Base-by-base conservation (phyloP, 371 early-diverging fungal species). In the Mortierella sp. region DNA sequence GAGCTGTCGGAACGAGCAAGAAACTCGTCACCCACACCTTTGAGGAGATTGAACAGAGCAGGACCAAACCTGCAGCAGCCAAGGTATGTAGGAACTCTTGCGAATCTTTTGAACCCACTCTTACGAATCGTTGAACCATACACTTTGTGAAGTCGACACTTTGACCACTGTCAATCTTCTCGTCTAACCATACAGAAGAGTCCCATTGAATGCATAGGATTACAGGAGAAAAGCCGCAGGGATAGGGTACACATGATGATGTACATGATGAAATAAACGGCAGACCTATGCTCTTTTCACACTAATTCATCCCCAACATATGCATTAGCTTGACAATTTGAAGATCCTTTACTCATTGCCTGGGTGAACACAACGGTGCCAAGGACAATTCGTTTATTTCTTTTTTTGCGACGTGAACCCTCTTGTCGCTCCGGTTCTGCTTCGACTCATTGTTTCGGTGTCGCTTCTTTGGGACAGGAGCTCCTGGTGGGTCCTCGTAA, bases 21-120 rank as follows among this genome's bases (percentile, higher is more conserved):
- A 81, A 81, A 40, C 45, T 77, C 22, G 75, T 81, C 7, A 81
- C 82, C 22, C 82, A 81, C 24, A 81, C 77, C 0, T 71, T 74
- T 44, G 78, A 81, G 29, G 82, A 82, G 63, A 82, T 82, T 53
- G 78, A 77, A 66, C 43, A 45, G 44, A 77, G 74, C 45, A 67
- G 75, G 16, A 40, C 66, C 1, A 78, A 78, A 45, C 72, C 58
- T n/a, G n/a, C n/a, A 37, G 40, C 45, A 0, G 53, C 52, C n/a
- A 68, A 71, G 77, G 77, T 77, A 77, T 37, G 34, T 9, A 37
- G 8, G 47, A 37, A 19, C n/a, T 6, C 34, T 7, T 13, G 16
- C 11, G 39, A 11, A 16, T 43, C 19, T 11, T 39, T 45, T 10
- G 1, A n/a, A n/a, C n/a, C 4, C n/a, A 44, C 1, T 73, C n/a